Evolutionary conservation across 2,329 filamentous ascomycete genomes (phyloP).

Genomic region (Neonectria neomacrospora): DNA sequence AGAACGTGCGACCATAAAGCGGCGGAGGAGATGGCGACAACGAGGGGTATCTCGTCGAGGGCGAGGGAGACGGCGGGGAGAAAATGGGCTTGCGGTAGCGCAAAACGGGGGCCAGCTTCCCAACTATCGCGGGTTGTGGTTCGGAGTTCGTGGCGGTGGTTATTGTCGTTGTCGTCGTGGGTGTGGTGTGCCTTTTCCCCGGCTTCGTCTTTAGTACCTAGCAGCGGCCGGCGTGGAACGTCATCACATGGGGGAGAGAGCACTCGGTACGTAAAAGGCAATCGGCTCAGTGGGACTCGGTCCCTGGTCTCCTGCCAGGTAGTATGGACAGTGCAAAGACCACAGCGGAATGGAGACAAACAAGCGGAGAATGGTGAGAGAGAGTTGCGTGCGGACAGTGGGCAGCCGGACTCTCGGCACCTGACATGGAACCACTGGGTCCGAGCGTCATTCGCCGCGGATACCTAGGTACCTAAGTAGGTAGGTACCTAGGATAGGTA

Average conservation of each 20-base stretch:
- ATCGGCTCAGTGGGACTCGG: background rate
- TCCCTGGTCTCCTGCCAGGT: background rate
- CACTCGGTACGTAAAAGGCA: background rate
- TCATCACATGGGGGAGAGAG: constrained; percentile 26
- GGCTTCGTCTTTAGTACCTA: constrained; percentile 8
- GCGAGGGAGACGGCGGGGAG: constrained; percentile 2
- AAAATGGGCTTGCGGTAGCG: constrained; percentile 12
- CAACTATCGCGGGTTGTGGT: constrained; percentile 8
- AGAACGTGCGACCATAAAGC: constrained; percentile 39
- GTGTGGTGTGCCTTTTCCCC: constrained; percentile 12
- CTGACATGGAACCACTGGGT: constrained; percentile 17
- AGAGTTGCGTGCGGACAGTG: too few relatives aligned
- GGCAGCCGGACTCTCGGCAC: background rate
- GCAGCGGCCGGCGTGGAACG: constrained; percentile 18
- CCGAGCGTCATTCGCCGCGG: constrained; percentile 41
- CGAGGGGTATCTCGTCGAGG: background rate
- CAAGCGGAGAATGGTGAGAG: constrained; percentile 6
- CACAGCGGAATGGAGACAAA: background rate
- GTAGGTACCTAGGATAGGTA: too few relatives aligned
- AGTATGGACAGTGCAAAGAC: background rate
- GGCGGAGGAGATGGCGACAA: background rate
- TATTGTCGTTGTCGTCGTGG: background rate
- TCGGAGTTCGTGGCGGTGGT: background rate
- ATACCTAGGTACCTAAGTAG: too few relatives aligned
- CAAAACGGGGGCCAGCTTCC: constrained; percentile 15